Conservation (phyloP, 768 basidiomycete species). For the Leccinum pellstonianum region DNA sequence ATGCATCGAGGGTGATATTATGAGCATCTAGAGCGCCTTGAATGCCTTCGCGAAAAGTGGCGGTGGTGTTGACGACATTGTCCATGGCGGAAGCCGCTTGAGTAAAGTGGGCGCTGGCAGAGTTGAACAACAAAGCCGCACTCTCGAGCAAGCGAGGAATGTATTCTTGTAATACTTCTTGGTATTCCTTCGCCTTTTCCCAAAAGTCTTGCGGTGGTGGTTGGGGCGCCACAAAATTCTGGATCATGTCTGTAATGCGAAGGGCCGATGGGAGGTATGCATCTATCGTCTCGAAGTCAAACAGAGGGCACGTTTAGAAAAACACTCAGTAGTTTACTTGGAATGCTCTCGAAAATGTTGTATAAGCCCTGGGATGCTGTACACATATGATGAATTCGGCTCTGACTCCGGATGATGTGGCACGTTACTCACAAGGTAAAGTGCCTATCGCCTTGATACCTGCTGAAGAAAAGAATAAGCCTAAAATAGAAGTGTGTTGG, state of each 20-base stretch:
- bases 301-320: not conserved
- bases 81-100: slow-evolving; percentile 6
- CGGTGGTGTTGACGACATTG: slow-evolving; percentile 12
- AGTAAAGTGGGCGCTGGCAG: slow-evolving; percentile 1
- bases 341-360: not conserved
- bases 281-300: not conserved
- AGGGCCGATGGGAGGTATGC: not conserved
- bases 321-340: not conserved
- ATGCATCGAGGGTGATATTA: slow-evolving; percentile 2
- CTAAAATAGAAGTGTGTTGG: not conserved
- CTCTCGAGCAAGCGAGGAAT: slow-evolving; percentile 6
- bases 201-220: slow-evolving; percentile 8
- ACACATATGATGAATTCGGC: not conserved
- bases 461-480: not conserved
- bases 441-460: not conserved
- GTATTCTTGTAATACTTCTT: slow-evolving; percentile 1
- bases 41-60: slow-evolving; percentile 13
- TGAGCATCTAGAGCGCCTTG: slow-evolving; percentile 7
- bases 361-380: not conserved
- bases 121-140: slow-evolving; percentile 1
- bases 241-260: not conserved
- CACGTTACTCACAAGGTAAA: not conserved
- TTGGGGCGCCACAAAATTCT: not conserved
- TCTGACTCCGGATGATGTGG: not conserved
- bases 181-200: slow-evolving; percentile 9